phyloP scores from a whole-genome alignment of 805 yeast species.

The Zygoascus flipseniorum region DNA sequence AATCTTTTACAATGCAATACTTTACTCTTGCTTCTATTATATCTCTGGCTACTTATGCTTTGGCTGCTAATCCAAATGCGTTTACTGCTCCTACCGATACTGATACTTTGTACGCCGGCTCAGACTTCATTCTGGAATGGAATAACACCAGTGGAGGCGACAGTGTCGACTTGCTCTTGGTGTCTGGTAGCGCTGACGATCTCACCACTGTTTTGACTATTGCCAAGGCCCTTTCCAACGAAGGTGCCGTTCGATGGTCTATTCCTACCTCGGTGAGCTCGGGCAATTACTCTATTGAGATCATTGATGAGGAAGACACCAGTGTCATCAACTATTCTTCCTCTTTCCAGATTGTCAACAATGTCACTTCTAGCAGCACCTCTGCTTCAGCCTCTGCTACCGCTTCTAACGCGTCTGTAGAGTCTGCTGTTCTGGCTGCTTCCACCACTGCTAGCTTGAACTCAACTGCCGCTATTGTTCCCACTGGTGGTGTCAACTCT shows the following conservation, averaged over 20 bases:
- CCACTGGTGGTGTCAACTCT: conserved; percentile 1
- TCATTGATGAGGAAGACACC: conserved; percentile 22
- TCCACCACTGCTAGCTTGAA: conserved; percentile 6
- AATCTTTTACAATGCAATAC: conserved; percentile 2
- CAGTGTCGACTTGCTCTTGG: conserved; percentile 25
- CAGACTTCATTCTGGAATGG: conserved; percentile 25
- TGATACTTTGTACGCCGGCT: conserved; percentile 25
- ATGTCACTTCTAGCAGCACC: conserved; percentile 16
- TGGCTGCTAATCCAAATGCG: conserved; percentile 19
- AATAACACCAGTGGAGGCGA: conserved; percentile 25
- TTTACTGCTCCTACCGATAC: conserved; percentile 25
- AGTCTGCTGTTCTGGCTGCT: conserved; percentile 2
- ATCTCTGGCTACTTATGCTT: conserved; percentile 1
- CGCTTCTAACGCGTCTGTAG: conserved; percentile 4
- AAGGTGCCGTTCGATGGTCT: conserved; percentile 31
- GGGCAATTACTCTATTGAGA: conserved; percentile 30
- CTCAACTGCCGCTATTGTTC: background rate
- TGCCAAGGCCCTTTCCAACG: conserved; percentile 27
- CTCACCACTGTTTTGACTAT: conserved; percentile 28
- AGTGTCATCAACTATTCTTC: conserved; percentile 29
- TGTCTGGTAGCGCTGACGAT: conserved; percentile 26
- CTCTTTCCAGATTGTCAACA: conserved; percentile 22
- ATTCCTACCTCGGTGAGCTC: conserved; percentile 25
- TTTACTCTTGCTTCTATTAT: conserved; percentile 7
- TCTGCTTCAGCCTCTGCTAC: conserved; percentile 12